A percentile compares a stretch with the other conserved stretches of the same genome.
Evolutionary conservation across 768 basidiomycete species (phyloP).

Genomic region (Dictyophora rubrovolvata): DNA sequence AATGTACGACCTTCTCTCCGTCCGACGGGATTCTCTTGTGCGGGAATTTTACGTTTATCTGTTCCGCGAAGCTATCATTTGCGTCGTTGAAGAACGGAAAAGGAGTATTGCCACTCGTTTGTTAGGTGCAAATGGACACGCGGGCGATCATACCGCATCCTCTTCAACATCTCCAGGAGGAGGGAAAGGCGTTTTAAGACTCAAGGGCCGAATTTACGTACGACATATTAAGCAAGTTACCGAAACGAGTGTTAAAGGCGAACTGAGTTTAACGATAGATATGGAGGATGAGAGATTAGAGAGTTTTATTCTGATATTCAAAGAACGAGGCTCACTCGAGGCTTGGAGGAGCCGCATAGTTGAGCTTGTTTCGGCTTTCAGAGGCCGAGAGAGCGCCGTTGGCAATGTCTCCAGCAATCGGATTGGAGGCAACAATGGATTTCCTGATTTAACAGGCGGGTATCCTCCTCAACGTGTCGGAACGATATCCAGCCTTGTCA

Average conservation of each 20-base stretch:
- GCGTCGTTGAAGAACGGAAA: constrained; percentile 95
- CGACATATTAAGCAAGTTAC: constrained; percentile 87
- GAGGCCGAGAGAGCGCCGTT: constrained; percentile 30
- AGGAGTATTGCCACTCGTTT: constrained; percentile 67
- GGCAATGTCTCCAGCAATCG: neutral
- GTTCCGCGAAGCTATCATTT: constrained; percentile 96
- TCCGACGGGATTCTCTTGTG: constrained; percentile 80
- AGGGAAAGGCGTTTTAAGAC: constrained; percentile 64
- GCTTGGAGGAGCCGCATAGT: constrained; percentile 83
- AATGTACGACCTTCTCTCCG: constrained; percentile 86
- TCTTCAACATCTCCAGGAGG: constrained; percentile 20
- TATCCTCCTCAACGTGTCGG: constrained; percentile 6
- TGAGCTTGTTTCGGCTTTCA: constrained; percentile 62
- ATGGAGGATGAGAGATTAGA: constrained; percentile 95
- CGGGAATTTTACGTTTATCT: constrained; percentile 95
- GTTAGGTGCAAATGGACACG: constrained; percentile 32
- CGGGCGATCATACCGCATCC: constrained; percentile 39
- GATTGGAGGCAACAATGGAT: neutral
- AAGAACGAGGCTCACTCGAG: constrained; percentile 79
- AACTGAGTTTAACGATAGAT: constrained; percentile 90
- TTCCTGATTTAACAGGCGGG: neutral
- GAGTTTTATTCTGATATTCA: constrained; percentile 93
- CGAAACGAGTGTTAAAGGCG: constrained; percentile 65
- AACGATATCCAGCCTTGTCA: constrained; percentile 64
- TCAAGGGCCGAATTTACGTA: constrained; percentile 94